These are phyloP conservation scores for Xylaria acuta DNA, from an alignment of 495 filamentous ascomycete genomes.

Conservation along the genomic window DNA sequence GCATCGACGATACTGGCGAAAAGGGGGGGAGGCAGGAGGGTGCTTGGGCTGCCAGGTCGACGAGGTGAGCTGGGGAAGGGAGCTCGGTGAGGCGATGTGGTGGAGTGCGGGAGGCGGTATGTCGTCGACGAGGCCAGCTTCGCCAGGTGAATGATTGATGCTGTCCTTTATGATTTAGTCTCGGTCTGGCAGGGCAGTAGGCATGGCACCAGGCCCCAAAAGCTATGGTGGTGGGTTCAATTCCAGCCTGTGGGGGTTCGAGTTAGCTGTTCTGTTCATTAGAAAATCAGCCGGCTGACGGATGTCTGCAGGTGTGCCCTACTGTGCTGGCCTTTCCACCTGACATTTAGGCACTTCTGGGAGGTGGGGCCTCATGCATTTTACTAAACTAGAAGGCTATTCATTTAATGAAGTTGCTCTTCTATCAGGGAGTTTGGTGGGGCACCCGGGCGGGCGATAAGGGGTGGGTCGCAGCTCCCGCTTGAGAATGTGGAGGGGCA, in stretches of 20 bases:
- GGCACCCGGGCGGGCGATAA: background rate
- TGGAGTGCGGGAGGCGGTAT: conserved; percentile 17
- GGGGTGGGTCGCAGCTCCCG: background rate
- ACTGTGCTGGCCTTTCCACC: conserved; percentile 18
- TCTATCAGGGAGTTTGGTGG: background rate
- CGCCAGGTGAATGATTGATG: conserved; percentile 16
- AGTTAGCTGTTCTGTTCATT: background rate
- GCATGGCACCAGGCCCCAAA: conserved; percentile 7
- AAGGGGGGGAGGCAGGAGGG: conserved; percentile 10
- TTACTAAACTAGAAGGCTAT: too few relatives aligned
- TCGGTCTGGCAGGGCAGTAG: conserved; percentile 7
- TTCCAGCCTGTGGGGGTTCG: conserved; percentile 26
- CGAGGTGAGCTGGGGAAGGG: conserved; percentile 13
- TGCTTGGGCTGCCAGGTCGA: conserved; percentile 22
- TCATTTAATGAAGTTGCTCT: background rate
- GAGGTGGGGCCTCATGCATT: too few relatives aligned
- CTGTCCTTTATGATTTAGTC: conserved; percentile 28
- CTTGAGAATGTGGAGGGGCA: background rate
- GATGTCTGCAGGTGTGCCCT: background rate
- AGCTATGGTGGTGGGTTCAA: conserved; percentile 19
- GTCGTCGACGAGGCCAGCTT: conserved; percentile 26
- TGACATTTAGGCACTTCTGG: too few relatives aligned
- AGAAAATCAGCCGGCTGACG: background rate
- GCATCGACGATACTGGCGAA: conserved; percentile 15
- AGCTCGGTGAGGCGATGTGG: conserved; percentile 16